phyloP scores from a whole-genome alignment of 179 eudicot species.

The Beta corolliflora region DNA sequence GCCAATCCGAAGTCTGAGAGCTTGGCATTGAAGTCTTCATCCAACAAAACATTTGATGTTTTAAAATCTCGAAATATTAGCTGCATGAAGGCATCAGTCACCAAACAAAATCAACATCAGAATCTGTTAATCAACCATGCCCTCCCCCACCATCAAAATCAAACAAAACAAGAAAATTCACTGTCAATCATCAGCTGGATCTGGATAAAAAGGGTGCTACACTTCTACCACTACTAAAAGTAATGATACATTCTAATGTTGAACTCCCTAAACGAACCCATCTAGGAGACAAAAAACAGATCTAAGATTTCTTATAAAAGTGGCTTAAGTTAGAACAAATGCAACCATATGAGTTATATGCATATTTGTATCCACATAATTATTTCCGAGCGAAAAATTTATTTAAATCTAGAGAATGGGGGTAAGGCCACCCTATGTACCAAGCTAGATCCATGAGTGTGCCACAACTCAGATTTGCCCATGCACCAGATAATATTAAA shows the following conservation, averaged over 20 bases:
- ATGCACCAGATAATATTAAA: neutral
- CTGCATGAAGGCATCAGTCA: conserved; percentile 36
- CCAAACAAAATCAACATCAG: conserved; percentile 2
- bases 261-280: neutral
- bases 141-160: neutral
- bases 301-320: neutral
- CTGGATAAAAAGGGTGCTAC: too few relatives aligned
- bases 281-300: neutral
- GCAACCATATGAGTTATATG: neutral
- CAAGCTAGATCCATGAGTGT: neutral
- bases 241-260: too few relatives aligned
- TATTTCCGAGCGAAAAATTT: neutral
- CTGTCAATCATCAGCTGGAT: conserved; percentile 9
- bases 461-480: neutral
- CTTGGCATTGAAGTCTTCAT: conserved; percentile 53
- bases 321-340: too few relatives aligned
- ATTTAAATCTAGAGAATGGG: neutral
- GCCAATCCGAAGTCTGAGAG: conserved; percentile 56
- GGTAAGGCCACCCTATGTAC: neutral
- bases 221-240: too few relatives aligned
- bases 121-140: neutral
- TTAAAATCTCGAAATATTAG: conserved; percentile 54
- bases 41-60: conserved; percentile 50
- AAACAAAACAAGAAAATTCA: neutral
- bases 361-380: neutral